Base-by-base conservation (phyloP, 768 basidiomycete species). In the Tylopilus cervinicoccineus region DNA sequence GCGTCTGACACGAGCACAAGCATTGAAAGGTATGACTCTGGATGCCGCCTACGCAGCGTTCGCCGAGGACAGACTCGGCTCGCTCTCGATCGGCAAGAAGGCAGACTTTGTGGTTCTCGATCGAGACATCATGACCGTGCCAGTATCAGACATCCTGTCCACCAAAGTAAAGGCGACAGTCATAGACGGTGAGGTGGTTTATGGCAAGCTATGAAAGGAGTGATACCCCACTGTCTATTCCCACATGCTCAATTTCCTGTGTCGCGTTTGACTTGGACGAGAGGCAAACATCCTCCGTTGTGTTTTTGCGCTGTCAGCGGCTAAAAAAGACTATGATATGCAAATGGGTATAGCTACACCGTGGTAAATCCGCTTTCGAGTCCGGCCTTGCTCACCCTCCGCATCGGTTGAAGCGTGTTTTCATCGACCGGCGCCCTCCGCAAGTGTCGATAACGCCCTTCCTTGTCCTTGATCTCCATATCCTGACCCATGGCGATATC, bases 381-480 rank as follows among this genome's bases (percentile, higher is more conserved):
- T 27, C 93, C 93, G 6, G 93, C 93, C 70, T 96, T 96, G 65
- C 89, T 93, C 51, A 93, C 93, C 54, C 93, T 74, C 52, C 93
- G 72, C 76, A 88, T 76, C 23, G 93, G 93, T 65, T 95, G 93
- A 54, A 95, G 68, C 29, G 93, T 95, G 36, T 72, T 84, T 67
- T 90, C 86, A 61, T 94, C 79, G 23, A 94, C 92, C 3, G 93
- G 93, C 24, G 91, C 90, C 37, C 85, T 76, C 54, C 93, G 76
- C 46, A 86, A 85, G 69, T 94, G 93, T 38, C 91, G 72, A 70
- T 93, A 95, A 47, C 93, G 78, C 43, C 93, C 93, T 54, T 75
- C 77, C 13, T 79, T 77, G 63, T 95, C 93, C 64, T 86, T 86
- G 47, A 96, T 83, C 72, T 96, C 93, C 77, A 86, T 76, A 70